Evolutionary conservation across 495 filamentous ascomycete genomes (phyloP), one percentile per base, ranked within the genome.

Genomic region (Penicillium coffeae): DNA sequence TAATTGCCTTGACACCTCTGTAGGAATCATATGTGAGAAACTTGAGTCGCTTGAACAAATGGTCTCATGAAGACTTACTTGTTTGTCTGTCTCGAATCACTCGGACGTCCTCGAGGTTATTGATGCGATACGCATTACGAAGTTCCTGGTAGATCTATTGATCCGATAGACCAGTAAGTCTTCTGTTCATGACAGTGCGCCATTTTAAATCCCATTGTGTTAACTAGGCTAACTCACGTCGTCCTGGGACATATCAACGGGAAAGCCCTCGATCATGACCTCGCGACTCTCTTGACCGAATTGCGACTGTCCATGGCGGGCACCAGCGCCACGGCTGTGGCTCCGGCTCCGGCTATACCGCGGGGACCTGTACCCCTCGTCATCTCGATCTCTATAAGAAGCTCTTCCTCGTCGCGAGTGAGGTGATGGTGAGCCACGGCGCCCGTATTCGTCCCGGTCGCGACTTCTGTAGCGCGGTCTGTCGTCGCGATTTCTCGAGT

Each of bases 11-110:
- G 84, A 85, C 38, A 75, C 42, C 41, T 80, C 83, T 86, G 54
- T 6, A 15, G 35, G 25, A 7, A 16, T 9, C 27, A 20, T 14
- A 20, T n/a, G n/a, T 2, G 8, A 34, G 59, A 7, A 59, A 34
- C 7, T 22, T 37, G 18, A 16, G 30, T 1, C 4, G 7, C 5
- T 3, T 7, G 13, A 8, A 15, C 19, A 3, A n/a, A 20, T 2
- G 16, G 0, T 13, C 1, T 12, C 0, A 3, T 32, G 25, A 21
- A 20, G 30, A 63, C 75, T 47, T 66, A 86, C 84, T 84, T 8
- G 82, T 85, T 51, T 83, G 75, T 37, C 81, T 75, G 51, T 86
- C 82, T 37, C 81, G 78, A 59, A 87, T 87, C 14, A 87, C 70
- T 9, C 81, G 72, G 35, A 87, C 70, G 53, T 85, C 81, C 47